These are phyloP conservation scores for Fusarium torulosum DNA, from an alignment of 2,329 filamentous ascomycete species.

Conservation along the genomic window DNA sequence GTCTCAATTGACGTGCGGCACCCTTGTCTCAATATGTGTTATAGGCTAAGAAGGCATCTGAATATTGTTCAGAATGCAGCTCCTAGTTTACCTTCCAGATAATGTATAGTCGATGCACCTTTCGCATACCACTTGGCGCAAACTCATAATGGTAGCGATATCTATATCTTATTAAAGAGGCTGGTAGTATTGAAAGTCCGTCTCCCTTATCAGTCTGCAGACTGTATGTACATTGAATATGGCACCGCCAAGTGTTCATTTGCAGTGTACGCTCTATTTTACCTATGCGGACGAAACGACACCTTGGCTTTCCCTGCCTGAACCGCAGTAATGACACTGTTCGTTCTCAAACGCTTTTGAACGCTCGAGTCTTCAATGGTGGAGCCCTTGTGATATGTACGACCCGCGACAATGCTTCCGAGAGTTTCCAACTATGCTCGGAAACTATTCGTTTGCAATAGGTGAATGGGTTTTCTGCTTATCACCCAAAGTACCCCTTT, in stretches of 20 bases:
- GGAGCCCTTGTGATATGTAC: background rate
- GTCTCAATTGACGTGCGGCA: too few relatives aligned
- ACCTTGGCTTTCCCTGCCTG: background rate
- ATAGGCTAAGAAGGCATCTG: background rate
- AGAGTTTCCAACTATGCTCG: background rate
- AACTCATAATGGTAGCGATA: background rate
- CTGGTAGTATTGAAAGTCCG: background rate
- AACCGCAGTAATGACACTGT: too few relatives aligned
- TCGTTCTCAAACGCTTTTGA: background rate
- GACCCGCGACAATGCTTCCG: background rate
- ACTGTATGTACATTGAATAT: background rate
- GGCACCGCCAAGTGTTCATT: background rate
- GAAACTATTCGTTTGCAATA: background rate
- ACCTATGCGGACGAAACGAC: background rate
- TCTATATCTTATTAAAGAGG: background rate
- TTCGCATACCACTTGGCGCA: background rate
- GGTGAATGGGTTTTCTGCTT: background rate
- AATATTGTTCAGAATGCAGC: background rate
- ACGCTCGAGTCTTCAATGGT: too few relatives aligned
- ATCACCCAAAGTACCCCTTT: background rate
- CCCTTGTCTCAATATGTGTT: too few relatives aligned
- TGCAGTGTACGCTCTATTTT: background rate
- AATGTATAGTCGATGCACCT: background rate
- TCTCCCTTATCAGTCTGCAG: background rate
- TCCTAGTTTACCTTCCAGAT: too few relatives aligned